Conservation (phyloP, 495 filamentous ascomycete species). For the Penicillium bovifimosum region DNA sequence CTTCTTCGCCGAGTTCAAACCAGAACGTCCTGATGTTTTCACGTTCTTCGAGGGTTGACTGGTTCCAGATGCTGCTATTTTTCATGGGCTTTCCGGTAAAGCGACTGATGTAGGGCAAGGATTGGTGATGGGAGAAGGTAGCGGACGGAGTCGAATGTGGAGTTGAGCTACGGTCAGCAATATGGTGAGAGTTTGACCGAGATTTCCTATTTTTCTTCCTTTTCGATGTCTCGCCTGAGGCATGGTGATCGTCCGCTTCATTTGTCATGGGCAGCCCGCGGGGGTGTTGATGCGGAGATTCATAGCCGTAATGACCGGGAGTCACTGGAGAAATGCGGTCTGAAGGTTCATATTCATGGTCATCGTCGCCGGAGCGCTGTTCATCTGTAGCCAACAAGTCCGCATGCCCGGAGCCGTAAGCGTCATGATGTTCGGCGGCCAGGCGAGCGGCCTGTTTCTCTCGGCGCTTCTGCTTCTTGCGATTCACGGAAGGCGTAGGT, state of each 20-base stretch:
- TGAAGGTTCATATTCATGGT: slow-evolving; percentile 25
- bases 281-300: slow-evolving; percentile 7
- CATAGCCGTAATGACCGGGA: slow-evolving; percentile 17
- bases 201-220: slow-evolving; percentile 46
- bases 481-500: slow-evolving; percentile 54
- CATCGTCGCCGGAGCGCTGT: slow-evolving; percentile 27
- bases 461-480: slow-evolving; percentile 87
- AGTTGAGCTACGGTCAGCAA: slow-evolving; percentile 37
- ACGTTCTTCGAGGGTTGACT: slow-evolving; percentile 83
- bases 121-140: slow-evolving; percentile 35
- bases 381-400: slow-evolving; percentile 20
- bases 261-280: slow-evolving; percentile 6
- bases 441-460: slow-evolving; percentile 70
- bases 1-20: slow-evolving; percentile 91
- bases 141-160: slow-evolving; percentile 38
- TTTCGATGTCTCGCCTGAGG: slow-evolving; percentile 34
- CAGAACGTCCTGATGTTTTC: slow-evolving; percentile 98
- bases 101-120: slow-evolving; percentile 22
- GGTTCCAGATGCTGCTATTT: slow-evolving; percentile 92
- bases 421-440: slow-evolving; percentile 47
- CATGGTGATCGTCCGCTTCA: slow-evolving; percentile 12
- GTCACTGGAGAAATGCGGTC: slow-evolving; percentile 14
- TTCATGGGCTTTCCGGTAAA: slow-evolving; percentile 41
- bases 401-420: slow-evolving; percentile 19
- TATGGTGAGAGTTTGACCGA: slow-evolving; percentile 31